Conservation (phyloP, 148 eudicot genomes). For the Simmondsia chinensis region DNA sequence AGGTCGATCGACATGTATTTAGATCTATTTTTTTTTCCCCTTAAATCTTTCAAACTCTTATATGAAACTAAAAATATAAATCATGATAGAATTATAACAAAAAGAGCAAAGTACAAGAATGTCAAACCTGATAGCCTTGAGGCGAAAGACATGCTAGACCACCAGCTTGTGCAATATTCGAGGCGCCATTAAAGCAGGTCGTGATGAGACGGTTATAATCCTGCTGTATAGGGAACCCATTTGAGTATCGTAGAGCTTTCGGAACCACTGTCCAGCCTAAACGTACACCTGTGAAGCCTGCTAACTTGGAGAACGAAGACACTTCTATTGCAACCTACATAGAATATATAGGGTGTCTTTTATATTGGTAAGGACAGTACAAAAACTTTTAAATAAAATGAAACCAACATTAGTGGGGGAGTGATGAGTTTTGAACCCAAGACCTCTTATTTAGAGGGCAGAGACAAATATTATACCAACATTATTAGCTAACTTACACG, state of each 20-base stretch:
- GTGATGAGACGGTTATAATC: slow-evolving; percentile 52
- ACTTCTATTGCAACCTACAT: slow-evolving; percentile 79
- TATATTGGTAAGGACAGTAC: too few relatives aligned
- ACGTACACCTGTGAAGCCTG: slow-evolving; percentile 80
- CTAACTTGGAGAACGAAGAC: slow-evolving; percentile 76
- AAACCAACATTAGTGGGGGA: too few relatives aligned
- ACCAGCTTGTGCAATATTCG: slow-evolving; percentile 70
- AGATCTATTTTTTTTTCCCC: too few relatives aligned
- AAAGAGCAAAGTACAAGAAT: too few relatives aligned
- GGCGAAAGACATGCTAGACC: slow-evolving; percentile 69
- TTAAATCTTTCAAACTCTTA: neutral
- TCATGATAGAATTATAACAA: neutral
- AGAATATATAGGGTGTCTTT: too few relatives aligned
- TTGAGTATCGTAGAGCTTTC: slow-evolving; percentile 40
- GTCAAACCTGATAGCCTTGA: slow-evolving; percentile 37
- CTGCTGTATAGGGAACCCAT: slow-evolving; percentile 44
- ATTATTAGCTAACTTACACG: too few relatives aligned
- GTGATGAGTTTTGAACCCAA: too few relatives aligned
- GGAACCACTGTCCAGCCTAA: slow-evolving; percentile 91
- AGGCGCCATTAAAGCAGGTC: slow-evolving; percentile 70
- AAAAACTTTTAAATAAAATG: too few relatives aligned
- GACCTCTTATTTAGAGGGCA: too few relatives aligned
- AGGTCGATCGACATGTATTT: too few relatives aligned
- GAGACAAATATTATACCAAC: too few relatives aligned
- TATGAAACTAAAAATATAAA: neutral